phyloP scores from a whole-genome alignment of 768 basidiomycete species.

The Phlebiopsis flavidoalba region DNA sequence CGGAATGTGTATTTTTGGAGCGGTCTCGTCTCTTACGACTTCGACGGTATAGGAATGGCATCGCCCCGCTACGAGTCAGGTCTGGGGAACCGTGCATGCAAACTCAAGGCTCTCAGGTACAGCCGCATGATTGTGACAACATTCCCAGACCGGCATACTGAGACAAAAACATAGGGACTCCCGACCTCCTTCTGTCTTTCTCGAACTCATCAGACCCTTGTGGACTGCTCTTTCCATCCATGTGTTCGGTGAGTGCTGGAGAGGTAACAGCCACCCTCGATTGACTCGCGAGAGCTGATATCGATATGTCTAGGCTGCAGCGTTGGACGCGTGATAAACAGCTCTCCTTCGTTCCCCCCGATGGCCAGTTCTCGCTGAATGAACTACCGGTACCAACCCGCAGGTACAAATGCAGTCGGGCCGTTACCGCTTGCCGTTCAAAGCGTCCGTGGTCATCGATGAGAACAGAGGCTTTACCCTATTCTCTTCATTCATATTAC shows the following conservation, averaged over 20 bases:
- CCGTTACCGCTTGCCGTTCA: slow-evolving; percentile 31
- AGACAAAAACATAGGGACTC: slow-evolving; percentile 55
- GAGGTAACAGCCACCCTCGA: slow-evolving; percentile 21
- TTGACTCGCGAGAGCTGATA: background rate
- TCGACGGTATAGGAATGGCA: slow-evolving; percentile 51
- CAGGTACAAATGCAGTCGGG: slow-evolving; percentile 21
- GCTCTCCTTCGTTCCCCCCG: slow-evolving; percentile 91
- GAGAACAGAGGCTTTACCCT: slow-evolving; percentile 37
- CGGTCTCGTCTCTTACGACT: background rate
- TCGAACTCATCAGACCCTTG: slow-evolving; percentile 66
- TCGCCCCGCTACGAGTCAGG: slow-evolving; percentile 56
- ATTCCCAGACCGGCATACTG: background rate
- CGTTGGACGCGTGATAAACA: slow-evolving; percentile 73
- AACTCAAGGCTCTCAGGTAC: slow-evolving; percentile 75
- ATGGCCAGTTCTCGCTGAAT: slow-evolving; percentile 81
- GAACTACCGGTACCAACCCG: slow-evolving; percentile 67
- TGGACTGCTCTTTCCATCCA: slow-evolving; percentile 85
- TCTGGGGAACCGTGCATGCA: slow-evolving; percentile 74
- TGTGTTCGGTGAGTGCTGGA: slow-evolving; percentile 69
- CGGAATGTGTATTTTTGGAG: background rate
- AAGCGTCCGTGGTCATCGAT: slow-evolving; percentile 27
- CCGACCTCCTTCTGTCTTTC: slow-evolving; percentile 80
- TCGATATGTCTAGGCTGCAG: slow-evolving; percentile 49
- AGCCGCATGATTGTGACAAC: background rate
- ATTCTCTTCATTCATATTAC: background rate